Evolutionary conservation across 1,139 yeast species (phyloP), one percentile per base, ranked within the genome.

Genomic region (Starmera stellimalicola): DNA sequence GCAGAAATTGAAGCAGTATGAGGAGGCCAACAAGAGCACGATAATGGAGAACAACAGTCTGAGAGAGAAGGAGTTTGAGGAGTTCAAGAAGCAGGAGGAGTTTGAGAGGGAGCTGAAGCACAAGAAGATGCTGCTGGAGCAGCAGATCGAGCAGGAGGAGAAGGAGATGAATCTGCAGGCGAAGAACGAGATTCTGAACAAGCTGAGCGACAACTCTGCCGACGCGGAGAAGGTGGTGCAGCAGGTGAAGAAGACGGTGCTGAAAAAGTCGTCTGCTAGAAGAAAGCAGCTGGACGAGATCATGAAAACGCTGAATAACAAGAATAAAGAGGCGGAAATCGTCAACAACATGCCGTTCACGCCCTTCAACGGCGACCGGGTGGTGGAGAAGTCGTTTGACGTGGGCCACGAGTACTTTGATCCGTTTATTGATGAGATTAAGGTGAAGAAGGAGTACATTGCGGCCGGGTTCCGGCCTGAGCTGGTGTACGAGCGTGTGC

Each of bases 361-460:
- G 3, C 97, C 98, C 10, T 88, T 91, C 58, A 76, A 77, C 50
- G 97, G 97, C 33, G 97, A 91, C 58, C 68, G 94, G 34, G 79
- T 81, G 39, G 44, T 63, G 15, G 56, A 63, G 27, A 65, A 65
- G 33, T 55, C 62, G 17, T 71, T 63, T 47, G 63, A 65, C 33
- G 66, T 65, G 12, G 39, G 44, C 4, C 40, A 48, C 15, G 64
- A 64, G 17, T 77, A 76, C 47, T 68, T 64, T 37, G 87, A 81
- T 49, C 82, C 84, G 25, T 69, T 69, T 37, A 63, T 77, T 40
- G 72, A 70, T 43, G 68, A 73, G 37, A 62, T 84, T 39, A 70
- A 73, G 25, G 68, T 64, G 32, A 79, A 80, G 51, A 71, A 73
- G 37, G 85, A 79, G 43, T 85, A 69, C 50, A 67, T 72, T 46